Percentiles rank a stretch among this genome's conserved stretches.
Evolutionary conservation across 345 rosid species (phyloP).

Genomic region (Leavenworthia alabamica): DNA sequence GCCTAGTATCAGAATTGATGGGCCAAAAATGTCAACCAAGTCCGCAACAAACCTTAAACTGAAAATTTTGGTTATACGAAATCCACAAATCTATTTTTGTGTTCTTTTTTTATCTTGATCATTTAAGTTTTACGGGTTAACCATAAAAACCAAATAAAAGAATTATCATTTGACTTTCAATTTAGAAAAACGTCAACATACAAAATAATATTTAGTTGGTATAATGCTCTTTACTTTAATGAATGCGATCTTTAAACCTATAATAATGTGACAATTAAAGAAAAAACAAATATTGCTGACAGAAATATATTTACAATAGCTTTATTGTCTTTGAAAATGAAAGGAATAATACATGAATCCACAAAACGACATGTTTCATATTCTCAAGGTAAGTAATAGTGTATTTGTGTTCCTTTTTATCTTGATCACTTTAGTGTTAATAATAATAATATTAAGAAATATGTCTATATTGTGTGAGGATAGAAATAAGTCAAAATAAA

Average conservation of each 20-base stretch:
- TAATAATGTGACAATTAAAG: neutral
- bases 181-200: too few species aligned
- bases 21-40: neutral
- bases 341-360: slow-evolving; percentile 14
- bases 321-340: slow-evolving; percentile 2
- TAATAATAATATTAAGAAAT: neutral
- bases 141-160: too few species aligned
- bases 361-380: slow-evolving; percentile 25
- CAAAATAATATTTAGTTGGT: too few species aligned
- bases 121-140: too few species aligned
- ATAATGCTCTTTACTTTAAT: too few species aligned
- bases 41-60: neutral
- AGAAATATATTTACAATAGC: neutral
- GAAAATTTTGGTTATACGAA: neutral
- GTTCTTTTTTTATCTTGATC: neutral
- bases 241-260: too few species aligned
- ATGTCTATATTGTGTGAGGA: slow-evolving; percentile 2
- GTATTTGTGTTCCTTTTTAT: too few species aligned
- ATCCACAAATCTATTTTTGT: neutral
- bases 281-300: neutral
- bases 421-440: too few species aligned
- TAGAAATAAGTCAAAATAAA: slow-evolving; percentile 27
- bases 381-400: neutral
- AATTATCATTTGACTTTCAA: too few species aligned
- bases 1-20: neutral